Percentiles rank a stretch among this genome's conserved stretches.
Conservation (phyloP, 179 eudicot genomes). For the Nepenthes alata region DNA sequence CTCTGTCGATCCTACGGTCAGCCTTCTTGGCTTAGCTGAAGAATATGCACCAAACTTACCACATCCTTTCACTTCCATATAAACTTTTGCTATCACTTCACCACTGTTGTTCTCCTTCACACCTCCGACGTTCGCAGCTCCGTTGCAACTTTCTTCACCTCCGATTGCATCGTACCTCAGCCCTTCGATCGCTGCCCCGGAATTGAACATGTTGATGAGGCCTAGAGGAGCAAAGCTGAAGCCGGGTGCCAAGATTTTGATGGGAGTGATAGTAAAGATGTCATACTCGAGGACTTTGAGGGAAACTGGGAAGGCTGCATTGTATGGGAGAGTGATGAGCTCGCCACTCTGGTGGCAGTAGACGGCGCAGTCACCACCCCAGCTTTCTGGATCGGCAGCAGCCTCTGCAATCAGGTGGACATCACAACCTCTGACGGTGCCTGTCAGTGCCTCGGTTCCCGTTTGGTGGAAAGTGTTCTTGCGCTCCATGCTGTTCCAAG, state of each 20-base stretch:
- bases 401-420: conserved; percentile 61
- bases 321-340: conserved; percentile 37
- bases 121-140: not conserved
- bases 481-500: conserved; percentile 66
- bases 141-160: not conserved
- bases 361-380: conserved; percentile 52
- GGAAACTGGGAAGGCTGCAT: conserved; percentile 46
- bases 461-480: conserved; percentile 68
- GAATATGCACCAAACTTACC: conserved; percentile 78
- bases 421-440: conserved; percentile 49
- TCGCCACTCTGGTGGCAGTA: conserved; percentile 37
- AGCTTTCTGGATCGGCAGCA: conserved; percentile 35
- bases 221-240: conserved; percentile 70
- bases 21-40: conserved; percentile 53
- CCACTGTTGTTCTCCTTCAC: conserved; percentile 16
- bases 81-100: conserved; percentile 31
- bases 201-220: conserved; percentile 76
- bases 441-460: conserved; percentile 33
- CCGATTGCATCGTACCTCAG: conserved; percentile 39
- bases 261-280: conserved; percentile 56
- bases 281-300: conserved; percentile 72
- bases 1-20: conserved; percentile 34
- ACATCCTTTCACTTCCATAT: conserved; percentile 71
- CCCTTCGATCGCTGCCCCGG: conserved; percentile 82
- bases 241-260: conserved; percentile 42